Evolutionary conservation across 2,329 filamentous ascomycete species (phyloP), one percentile per base, ranked within the genome.

Genomic region (Hymenoscyphus infarciens): DNA sequence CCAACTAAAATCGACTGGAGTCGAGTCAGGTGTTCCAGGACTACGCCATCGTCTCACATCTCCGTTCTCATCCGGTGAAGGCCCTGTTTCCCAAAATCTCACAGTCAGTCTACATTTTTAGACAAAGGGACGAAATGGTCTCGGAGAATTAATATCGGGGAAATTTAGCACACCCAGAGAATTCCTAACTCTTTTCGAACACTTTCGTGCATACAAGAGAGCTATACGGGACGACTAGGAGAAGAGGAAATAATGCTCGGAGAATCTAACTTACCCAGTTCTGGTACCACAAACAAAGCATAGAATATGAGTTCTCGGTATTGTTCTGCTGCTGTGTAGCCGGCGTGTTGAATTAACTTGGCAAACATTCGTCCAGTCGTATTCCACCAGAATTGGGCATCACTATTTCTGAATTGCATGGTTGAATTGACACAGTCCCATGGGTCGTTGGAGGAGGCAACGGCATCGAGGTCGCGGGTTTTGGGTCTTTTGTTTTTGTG

Each of bases 381-480:
- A 55, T 68, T 64, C 69, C 69, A 71, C 69, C 68, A 71, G 63
- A 69, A 71, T 39, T 70, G 68, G 11, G 64, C 61, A 29, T 70
- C 67, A n/a, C 61, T 60, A 60, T 64, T 68, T 11, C 61, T 64
- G 54, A 71, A 71, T 10, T 57, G 52, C 13, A 71, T 63, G 10
- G 63, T 60, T 16, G 66, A 63, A 56, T 64, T 69, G 5, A 71
- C 63, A 10, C 61, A 63, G 13, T 69, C 68, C 62, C 68, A 71
- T 11, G 69, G 68, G 39, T 42, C 16, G 11, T 42, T 42, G 15
- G 39, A 19, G 39, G 16, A 11, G 3, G 39, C 39, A 16, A 42
- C 39, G 15, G 7, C 5, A 16, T n/a, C 39, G n/a, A 42, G 15
- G 5, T 42, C 39, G n/a, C 19, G 39, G 16, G 39, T 42, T 11